Conservation (phyloP, 495 filamentous ascomycete genomes). For the Thozetella sp. region DNA sequence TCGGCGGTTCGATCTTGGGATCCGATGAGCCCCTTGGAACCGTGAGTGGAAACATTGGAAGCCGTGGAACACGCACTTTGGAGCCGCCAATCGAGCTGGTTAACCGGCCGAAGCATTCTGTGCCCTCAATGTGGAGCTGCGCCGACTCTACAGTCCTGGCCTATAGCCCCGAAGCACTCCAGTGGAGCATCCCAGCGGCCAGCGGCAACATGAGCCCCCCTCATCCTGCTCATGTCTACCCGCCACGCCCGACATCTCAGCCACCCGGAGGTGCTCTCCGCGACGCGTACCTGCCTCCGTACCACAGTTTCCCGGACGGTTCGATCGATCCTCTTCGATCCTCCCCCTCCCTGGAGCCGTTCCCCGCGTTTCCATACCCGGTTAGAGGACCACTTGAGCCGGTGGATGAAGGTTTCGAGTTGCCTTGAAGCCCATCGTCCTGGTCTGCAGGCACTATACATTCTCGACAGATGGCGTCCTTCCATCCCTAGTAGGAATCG, state of each 20-base stretch:
- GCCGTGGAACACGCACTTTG: background rate
- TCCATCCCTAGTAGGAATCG: too few species aligned
- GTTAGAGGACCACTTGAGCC: background rate
- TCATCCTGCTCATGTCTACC: too few species aligned
- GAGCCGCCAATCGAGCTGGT: background rate
- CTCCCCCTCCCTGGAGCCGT: background rate
- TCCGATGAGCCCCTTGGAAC: background rate
- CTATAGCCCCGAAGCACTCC: too few species aligned
- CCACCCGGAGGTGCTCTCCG: too few species aligned
- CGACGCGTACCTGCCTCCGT: too few species aligned
- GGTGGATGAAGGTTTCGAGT: background rate
- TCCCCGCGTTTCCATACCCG: background rate
- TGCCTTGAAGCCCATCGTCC: background rate
- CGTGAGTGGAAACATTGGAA: background rate
- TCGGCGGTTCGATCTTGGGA: background rate
- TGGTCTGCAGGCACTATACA: too few species aligned
- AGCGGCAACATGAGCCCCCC: too few species aligned
- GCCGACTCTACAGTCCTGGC: too few species aligned
- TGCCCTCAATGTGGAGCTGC: too few species aligned
- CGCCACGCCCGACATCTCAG: too few species aligned
- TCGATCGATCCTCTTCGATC: constrained; percentile 1
- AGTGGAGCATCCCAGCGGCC: too few species aligned
- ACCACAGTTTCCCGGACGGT: background rate
- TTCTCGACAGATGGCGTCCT: too few species aligned
- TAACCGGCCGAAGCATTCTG: background rate